These are phyloP conservation scores for Verticillium nonalfalfae DNA, from an alignment of 2,329 filamentous ascomycete species.

Conservation along the genomic window DNA sequence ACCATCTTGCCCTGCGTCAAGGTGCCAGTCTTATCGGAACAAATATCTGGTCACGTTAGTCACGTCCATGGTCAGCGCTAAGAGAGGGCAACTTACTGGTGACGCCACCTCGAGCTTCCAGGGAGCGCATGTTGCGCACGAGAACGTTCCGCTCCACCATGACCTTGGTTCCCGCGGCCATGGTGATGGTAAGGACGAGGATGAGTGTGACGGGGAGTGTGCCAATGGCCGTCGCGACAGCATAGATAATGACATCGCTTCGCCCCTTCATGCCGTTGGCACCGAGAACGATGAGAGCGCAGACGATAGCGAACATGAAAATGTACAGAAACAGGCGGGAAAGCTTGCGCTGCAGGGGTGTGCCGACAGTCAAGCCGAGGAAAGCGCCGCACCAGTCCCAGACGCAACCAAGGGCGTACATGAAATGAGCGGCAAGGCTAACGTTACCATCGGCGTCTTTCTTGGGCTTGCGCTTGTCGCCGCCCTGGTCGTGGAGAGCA, in stretches of 20 bases:
- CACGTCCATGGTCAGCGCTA: no score
- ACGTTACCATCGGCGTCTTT: not conserved
- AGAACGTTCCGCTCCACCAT: constrained; percentile 42
- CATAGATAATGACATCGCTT: constrained; percentile 28
- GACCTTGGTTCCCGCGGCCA: constrained; percentile 39
- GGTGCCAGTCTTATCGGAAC: constrained; percentile 27
- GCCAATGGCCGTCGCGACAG: constrained; percentile 31
- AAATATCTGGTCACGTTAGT: constrained; percentile 15
- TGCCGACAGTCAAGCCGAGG: constrained; percentile 47
- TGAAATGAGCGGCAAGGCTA: not conserved
- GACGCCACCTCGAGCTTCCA: constrained; percentile 43
- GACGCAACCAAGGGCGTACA: constrained; percentile 2
- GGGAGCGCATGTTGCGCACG: constrained; percentile 36
- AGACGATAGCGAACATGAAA: constrained; percentile 46
- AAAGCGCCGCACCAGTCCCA: constrained; percentile 24
- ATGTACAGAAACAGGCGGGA: constrained; percentile 60
- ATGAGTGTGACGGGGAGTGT: constrained; percentile 39
- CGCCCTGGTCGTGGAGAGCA: constrained; percentile 20
- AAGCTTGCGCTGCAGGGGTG: constrained; percentile 61
- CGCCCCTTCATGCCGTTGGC: constrained; percentile 26
- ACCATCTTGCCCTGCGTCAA: constrained; percentile 23
- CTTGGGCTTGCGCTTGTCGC: constrained; percentile 1
- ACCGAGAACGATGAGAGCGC: constrained; percentile 30
- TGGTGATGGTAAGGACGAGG: constrained; percentile 47
- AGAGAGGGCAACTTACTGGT: constrained; percentile 28